phyloP scores from a whole-genome alignment of 2,329 filamentous ascomycete genomes.

The Talaromyces marneffei region DNA sequence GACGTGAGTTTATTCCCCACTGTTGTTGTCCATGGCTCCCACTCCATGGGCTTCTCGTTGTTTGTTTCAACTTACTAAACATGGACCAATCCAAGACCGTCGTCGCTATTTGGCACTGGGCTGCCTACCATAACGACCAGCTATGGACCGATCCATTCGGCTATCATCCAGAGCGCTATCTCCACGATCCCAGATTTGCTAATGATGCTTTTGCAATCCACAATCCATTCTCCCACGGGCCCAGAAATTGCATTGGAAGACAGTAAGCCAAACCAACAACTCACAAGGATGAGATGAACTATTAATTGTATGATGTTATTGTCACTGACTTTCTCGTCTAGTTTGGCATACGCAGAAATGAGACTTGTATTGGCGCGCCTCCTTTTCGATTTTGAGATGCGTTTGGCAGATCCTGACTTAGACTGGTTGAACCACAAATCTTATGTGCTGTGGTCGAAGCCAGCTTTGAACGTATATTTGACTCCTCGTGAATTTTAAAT shows the following conservation, averaged over 20 bases:
- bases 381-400: neutral
- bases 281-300: no score
- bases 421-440: neutral
- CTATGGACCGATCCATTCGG: neutral
- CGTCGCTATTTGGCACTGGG: slow-evolving; percentile 42
- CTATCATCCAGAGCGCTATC: neutral
- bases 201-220: neutral
- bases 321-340: neutral
- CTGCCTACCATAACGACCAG: slow-evolving; percentile 33
- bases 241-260: neutral
- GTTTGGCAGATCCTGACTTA: neutral
- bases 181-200: neutral
- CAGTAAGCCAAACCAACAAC: neutral
- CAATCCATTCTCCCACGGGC: neutral
- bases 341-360: neutral
- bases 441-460: slow-evolving; percentile 8
- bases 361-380: neutral
- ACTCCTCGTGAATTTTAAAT: neutral
- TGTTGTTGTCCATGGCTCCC: no score
- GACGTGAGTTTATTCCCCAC: slow-evolving; percentile 23
- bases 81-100: no score
- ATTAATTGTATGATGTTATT: no score
- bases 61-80: no score
- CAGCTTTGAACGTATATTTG: neutral
- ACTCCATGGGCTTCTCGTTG: no score